Evolutionary conservation across 805 yeast genomes (phyloP).

Genomic region (Dipodascopsis tothii): DNA sequence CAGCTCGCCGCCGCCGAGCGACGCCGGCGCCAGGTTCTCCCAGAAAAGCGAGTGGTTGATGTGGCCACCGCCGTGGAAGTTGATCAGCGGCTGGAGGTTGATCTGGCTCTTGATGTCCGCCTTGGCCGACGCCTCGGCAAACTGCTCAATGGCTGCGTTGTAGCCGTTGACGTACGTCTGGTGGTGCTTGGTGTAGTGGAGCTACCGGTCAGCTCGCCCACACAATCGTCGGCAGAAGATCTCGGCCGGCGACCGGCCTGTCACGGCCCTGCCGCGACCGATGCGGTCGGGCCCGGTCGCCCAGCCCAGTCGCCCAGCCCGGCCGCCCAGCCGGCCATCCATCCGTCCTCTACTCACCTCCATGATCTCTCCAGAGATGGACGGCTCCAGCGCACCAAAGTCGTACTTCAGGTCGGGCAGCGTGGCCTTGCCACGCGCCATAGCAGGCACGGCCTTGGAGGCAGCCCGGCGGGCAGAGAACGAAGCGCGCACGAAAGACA

Average conservation of each 20-base stretch:
- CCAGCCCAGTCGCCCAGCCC: too few species aligned
- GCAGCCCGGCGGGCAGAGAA: too few species aligned
- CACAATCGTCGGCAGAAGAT: too few species aligned
- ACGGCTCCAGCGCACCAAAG: slow-evolving; percentile 79
- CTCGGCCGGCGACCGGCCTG: too few species aligned
- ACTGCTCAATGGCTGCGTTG: slow-evolving; percentile 69
- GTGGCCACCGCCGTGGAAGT: slow-evolving; percentile 90
- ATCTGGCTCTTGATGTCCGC: slow-evolving; percentile 54
- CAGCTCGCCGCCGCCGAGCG: slow-evolving; percentile 61
- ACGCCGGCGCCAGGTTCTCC: slow-evolving; percentile 75
- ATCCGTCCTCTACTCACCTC: too few species aligned
- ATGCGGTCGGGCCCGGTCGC: too few species aligned
- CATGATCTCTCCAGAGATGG: slow-evolving; percentile 77
- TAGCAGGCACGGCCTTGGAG: too few species aligned
- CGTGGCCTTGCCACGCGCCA: slow-evolving; percentile 32
- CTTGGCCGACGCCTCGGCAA: slow-evolving; percentile 52
- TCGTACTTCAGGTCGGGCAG: slow-evolving; percentile 80
- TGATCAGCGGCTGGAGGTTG: slow-evolving; percentile 62
- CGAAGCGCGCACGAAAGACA: too few species aligned
- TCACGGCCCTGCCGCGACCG: too few species aligned
- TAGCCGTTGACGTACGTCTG: slow-evolving; percentile 84
- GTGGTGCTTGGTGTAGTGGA: slow-evolving; percentile 83
- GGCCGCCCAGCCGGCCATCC: too few species aligned
- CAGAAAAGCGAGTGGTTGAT: slow-evolving; percentile 80
- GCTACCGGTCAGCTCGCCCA: slow-evolving; percentile 4